Conservation (phyloP, 768 basidiomycete species). For the Rhizopogon sp. region DNA sequence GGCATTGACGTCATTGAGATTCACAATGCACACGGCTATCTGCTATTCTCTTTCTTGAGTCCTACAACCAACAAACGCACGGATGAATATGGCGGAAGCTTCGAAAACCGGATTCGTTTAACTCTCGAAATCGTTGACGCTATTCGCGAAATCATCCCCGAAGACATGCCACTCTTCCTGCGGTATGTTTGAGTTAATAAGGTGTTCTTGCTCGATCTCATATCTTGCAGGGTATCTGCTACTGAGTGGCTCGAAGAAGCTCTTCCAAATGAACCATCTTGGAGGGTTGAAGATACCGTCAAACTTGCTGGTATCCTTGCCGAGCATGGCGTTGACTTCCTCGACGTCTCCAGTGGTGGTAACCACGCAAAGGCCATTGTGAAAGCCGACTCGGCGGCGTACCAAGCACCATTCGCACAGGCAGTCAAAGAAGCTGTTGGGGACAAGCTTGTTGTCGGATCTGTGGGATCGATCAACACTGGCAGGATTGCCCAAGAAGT, state of each 20-base stretch:
- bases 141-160: slow-evolving; percentile 54
- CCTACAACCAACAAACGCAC: slow-evolving; percentile 58
- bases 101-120: slow-evolving; percentile 65
- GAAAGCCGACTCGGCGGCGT: slow-evolving; percentile 24
- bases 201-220: neutral
- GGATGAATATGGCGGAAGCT: slow-evolving; percentile 66
- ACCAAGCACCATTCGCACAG: slow-evolving; percentile 56
- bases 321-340: slow-evolving; percentile 47
- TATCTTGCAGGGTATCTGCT: slow-evolving; percentile 48
- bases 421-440: slow-evolving; percentile 45
- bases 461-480: slow-evolving; percentile 25
- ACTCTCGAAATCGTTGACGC: slow-evolving; percentile 60
- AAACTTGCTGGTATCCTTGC: slow-evolving; percentile 38
- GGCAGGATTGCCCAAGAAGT: slow-evolving; percentile 39
- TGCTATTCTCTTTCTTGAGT: slow-evolving; percentile 18
- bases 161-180: slow-evolving; percentile 65
- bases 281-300: slow-evolving; percentile 67
- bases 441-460: slow-evolving; percentile 29
- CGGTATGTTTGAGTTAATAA: slow-evolving; percentile 33
- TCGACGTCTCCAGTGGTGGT: slow-evolving; percentile 71
- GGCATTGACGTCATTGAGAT: no score
- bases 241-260: slow-evolving; percentile 69
- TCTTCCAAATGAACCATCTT: slow-evolving; percentile 54
- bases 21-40: no score
- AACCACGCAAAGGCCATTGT: slow-evolving; percentile 35